Conservation (phyloP, 192 early-diverging fungal genomes). For the Entomortierella parvispora region DNA sequence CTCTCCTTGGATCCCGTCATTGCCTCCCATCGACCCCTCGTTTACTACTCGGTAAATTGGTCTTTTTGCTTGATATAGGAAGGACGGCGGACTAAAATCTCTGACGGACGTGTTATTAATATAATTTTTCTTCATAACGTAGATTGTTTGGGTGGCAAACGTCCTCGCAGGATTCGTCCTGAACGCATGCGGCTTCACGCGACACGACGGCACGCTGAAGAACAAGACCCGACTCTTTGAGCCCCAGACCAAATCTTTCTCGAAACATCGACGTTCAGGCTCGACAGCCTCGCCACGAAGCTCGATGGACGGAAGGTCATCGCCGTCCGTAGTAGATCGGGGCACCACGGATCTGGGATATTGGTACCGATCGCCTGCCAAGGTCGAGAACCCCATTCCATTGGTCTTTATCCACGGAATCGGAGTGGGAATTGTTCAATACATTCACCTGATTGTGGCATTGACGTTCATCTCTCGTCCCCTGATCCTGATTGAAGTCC, state of each 20-base stretch:
- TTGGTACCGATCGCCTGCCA: slow-evolving; percentile 52
- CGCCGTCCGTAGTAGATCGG: not conserved
- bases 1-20: slow-evolving; percentile 64
- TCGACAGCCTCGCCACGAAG: not conserved
- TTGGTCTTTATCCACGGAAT: slow-evolving; percentile 76
- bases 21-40: slow-evolving; percentile 62
- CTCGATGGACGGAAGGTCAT: slow-evolving; percentile 6
- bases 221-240: not conserved
- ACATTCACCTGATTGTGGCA: slow-evolving; percentile 58
- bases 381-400: slow-evolving; percentile 48
- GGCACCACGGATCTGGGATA: slow-evolving; percentile 36
- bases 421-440: slow-evolving; percentile 65
- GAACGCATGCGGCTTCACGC: slow-evolving; percentile 16
- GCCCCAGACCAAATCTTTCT: not conserved
- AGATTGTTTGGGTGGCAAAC: slow-evolving; percentile 24
- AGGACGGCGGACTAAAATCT: not conserved
- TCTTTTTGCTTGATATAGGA: not conserved
- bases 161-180: slow-evolving; percentile 7
- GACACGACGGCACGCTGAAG: slow-evolving; percentile 6
- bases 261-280: not conserved
- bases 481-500: slow-evolving; percentile 62
- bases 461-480: slow-evolving; percentile 53
- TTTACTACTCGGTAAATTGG: slow-evolving; percentile 57
- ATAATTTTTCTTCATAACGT: not conserved
- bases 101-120: not conserved